These are phyloP conservation scores for Aspergillus neoniger DNA, from an alignment of 2,329 filamentous ascomycete species.

Conservation along the genomic window DNA sequence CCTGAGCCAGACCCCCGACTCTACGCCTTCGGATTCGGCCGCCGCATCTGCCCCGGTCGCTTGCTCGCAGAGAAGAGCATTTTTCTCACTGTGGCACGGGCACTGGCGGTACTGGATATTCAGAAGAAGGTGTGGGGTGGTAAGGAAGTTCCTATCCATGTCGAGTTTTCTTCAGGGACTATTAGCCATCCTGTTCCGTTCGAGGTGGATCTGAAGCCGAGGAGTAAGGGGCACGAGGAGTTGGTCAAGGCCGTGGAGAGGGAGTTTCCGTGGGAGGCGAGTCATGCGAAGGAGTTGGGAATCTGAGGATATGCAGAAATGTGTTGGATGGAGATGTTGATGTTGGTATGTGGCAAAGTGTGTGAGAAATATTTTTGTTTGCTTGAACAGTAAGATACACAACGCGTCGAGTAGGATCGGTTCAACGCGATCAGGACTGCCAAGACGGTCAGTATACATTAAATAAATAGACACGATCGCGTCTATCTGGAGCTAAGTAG, in stretches of 20 bases:
- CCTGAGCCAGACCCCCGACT: constrained; percentile 7
- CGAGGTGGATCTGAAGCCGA: not conserved
- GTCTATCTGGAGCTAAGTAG: too few relatives aligned
- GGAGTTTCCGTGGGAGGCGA: constrained; percentile 4
- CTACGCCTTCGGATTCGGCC: constrained; percentile 14
- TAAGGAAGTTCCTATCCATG: not conserved
- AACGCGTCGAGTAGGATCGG: too few relatives aligned
- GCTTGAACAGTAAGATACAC: too few relatives aligned
- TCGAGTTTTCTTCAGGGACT: not conserved
- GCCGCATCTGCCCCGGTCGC: constrained; percentile 8
- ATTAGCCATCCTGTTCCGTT: constrained; percentile 15
- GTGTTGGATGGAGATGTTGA: not conserved
- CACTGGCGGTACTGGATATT: constrained; percentile 6
- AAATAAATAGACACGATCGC: too few relatives aligned
- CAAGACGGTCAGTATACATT: too few relatives aligned
- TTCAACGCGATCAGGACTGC: too few relatives aligned
- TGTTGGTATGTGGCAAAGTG: not conserved
- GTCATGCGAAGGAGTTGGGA: not conserved
- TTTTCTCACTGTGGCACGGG: constrained; percentile 3
- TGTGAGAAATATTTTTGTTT: too few relatives aligned
- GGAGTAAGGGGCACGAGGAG: not conserved
- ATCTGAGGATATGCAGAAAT: not conserved
- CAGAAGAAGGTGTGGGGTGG: not conserved
- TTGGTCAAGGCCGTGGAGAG: not conserved
- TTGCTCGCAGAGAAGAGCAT: constrained; percentile 4